These are phyloP conservation scores for Fusarium tupiense DNA, from an alignment of 2,329 filamentous ascomycete genomes.

Conservation along the genomic window DNA sequence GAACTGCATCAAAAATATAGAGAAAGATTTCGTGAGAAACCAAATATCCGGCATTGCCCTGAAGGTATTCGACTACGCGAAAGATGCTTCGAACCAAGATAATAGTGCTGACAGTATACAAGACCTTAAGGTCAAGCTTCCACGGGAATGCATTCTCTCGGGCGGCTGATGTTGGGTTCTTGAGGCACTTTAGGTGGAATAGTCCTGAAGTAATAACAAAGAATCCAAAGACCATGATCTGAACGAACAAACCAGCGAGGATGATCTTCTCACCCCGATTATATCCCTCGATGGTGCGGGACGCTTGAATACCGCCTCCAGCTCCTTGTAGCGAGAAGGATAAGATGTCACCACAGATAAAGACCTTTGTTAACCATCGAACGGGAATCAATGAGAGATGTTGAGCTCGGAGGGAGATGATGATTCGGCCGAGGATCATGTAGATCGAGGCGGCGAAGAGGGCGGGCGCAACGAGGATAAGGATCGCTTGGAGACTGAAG, in stretches of 20 bases:
- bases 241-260: constrained; percentile 60
- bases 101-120: constrained; percentile 38
- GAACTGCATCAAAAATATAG: constrained; percentile 48
- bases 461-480: neutral
- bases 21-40: constrained; percentile 44
- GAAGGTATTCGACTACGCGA: constrained; percentile 52
- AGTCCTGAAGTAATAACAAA: constrained; percentile 54
- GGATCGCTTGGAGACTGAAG: neutral
- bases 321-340: neutral
- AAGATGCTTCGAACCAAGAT: constrained; percentile 53
- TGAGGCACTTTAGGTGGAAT: neutral
- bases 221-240: constrained; percentile 62
- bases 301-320: neutral
- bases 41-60: constrained; percentile 44
- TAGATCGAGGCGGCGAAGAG: neutral
- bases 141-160: constrained; percentile 18
- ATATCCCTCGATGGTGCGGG: neutral
- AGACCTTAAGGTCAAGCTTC: constrained; percentile 37
- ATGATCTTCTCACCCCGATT: constrained; percentile 55
- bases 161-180: neutral
- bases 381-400: neutral
- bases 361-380: neutral
- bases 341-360: neutral
- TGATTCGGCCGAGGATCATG: neutral
- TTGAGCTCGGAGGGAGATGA: neutral